A percentile compares a stretch with the other conserved stretches of the same genome.
phyloP scores from a whole-genome alignment of 306 rosid species.

The Medicago lupulina region DNA sequence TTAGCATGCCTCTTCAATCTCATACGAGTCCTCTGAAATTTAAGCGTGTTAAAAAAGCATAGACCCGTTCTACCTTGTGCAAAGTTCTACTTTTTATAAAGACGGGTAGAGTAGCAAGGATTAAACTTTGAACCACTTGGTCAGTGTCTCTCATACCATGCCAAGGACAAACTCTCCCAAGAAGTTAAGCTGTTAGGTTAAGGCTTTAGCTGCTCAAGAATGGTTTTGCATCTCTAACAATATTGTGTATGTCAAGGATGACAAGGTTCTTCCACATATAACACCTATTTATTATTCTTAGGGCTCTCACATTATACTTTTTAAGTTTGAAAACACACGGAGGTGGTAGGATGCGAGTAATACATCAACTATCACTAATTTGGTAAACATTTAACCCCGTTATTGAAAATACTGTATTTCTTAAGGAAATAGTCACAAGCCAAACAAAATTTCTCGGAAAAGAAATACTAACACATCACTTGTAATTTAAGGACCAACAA shows the following conservation, averaged over 20 bases:
- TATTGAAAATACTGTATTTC: slow-evolving; percentile 6
- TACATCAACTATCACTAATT: not conserved
- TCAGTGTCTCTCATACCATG: not conserved
- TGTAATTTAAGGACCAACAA: too few species aligned
- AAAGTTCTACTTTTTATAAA: slow-evolving; percentile 17
- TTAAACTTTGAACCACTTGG: not conserved
- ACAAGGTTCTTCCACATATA: not conserved
- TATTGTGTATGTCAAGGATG: slow-evolving; percentile 4
- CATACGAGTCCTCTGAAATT: not conserved
- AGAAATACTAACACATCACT: not conserved
- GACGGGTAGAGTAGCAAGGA: not conserved
- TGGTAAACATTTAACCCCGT: not conserved
- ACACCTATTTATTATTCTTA: not conserved
- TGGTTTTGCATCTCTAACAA: not conserved
- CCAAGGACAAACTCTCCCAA: not conserved
- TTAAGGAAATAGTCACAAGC: not conserved
- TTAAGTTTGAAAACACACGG: not conserved
- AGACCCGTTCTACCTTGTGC: not conserved
- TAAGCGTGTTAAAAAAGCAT: not conserved
- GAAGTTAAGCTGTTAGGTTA: not conserved
- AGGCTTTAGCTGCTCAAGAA: not conserved
- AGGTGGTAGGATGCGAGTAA: not conserved
- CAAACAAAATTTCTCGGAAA: not conserved
- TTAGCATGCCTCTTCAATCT: not conserved
- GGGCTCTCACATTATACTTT: not conserved